Evolutionary conservation across 176 grass and related monocot genomes (phyloP).

Genomic region (Aegilops sharonensis): DNA sequence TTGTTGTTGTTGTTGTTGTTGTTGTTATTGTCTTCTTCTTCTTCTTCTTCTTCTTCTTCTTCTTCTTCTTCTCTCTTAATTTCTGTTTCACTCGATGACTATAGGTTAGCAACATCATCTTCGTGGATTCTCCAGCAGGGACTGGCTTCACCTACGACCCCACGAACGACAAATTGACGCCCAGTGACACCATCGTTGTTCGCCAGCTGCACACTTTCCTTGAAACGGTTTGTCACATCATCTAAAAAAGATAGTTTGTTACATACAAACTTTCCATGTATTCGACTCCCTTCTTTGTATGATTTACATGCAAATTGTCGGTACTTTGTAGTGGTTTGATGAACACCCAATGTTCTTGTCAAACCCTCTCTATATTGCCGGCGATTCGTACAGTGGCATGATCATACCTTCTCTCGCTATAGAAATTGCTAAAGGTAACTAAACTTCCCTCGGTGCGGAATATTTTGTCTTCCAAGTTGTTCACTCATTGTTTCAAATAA

Average conservation of each 20-base stretch:
- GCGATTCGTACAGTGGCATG: constrained; percentile 68
- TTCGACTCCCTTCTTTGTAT: neutral
- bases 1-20: too few species aligned
- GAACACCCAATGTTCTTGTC: constrained; percentile 41
- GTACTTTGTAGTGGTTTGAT: constrained; percentile 47
- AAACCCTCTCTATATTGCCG: constrained; percentile 60
- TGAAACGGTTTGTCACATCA: constrained; percentile 27
- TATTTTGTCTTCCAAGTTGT: neutral
- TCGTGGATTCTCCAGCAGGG: constrained; percentile 56
- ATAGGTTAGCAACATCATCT: constrained; percentile 53
- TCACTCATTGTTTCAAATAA: neutral
- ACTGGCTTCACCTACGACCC: constrained; percentile 59
- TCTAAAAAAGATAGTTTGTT: neutral
- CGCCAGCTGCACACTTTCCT: constrained; percentile 41
- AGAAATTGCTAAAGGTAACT: constrained; percentile 45
- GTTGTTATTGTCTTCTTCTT: too few species aligned
- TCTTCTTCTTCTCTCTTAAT: neutral
- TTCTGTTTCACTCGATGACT: neutral
- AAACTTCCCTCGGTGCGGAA: neutral
- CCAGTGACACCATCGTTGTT: constrained; percentile 29
- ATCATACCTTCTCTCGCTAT: constrained; percentile 46
- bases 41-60: too few species aligned
- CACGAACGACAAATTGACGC: neutral
- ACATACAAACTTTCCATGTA: neutral
- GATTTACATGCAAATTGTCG: too few species aligned